phyloP scores from a whole-genome alignment of 176 grass and related monocot genomes.

The Juncus effusus region DNA sequence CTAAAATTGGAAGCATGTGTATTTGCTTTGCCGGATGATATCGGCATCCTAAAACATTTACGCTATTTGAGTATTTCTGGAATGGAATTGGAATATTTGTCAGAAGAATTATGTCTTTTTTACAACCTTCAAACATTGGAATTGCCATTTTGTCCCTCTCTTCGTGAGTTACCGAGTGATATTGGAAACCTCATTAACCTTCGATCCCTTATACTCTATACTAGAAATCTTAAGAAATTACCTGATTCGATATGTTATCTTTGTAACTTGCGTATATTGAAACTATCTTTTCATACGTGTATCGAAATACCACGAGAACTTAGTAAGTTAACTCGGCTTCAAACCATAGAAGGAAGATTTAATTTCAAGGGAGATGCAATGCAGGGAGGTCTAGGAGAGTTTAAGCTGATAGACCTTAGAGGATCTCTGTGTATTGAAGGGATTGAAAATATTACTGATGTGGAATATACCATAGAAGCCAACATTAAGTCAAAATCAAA shows the following conservation, averaged over 20 bases:
- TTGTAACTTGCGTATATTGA: background rate
- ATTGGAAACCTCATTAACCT: constrained; percentile 18
- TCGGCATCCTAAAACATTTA: constrained; percentile 6
- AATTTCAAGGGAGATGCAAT: constrained; percentile 1
- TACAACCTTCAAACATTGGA: constrained; percentile 2
- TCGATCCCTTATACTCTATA: background rate
- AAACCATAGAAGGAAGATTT: background rate
- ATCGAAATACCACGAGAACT: background rate
- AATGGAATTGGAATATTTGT: background rate
- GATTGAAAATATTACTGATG: background rate
- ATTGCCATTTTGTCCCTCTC: background rate
- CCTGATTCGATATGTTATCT: constrained; percentile 6
- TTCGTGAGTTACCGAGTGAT: constrained; percentile 2
- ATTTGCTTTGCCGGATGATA: background rate
- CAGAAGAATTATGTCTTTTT: background rate
- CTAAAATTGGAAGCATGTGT: background rate
- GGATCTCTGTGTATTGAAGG: background rate
- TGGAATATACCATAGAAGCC: background rate
- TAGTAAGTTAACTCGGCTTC: background rate
- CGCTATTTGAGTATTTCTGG: background rate
- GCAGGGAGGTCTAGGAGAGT: background rate
- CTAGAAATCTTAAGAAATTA: background rate
- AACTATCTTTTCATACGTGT: background rate
- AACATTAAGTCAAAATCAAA: constrained; percentile 6
- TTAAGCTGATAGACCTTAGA: background rate